Conservation (phyloP, 1,284 basidiomycete species). For the Puccinia horiana region DNA sequence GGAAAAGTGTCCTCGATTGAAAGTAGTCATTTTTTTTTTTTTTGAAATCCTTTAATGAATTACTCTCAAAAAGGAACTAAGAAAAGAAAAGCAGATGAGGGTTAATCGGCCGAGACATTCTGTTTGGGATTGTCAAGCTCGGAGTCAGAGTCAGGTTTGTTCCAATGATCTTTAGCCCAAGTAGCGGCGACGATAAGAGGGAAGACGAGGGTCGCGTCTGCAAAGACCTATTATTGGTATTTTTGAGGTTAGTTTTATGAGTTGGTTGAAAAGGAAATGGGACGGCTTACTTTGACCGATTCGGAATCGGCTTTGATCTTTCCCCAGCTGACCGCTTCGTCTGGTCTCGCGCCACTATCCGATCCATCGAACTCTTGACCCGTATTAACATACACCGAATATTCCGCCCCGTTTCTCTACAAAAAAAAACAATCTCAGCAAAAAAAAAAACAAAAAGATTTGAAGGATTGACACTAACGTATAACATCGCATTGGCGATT, state of each 20-base stretch:
- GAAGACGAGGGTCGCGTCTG: slow-evolving; percentile 59
- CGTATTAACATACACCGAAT: slow-evolving; percentile 59
- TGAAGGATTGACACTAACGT: slow-evolving; percentile 49
- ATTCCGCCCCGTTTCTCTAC: slow-evolving; percentile 58
- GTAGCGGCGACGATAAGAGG: slow-evolving; percentile 58
- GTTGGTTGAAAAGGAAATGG: no score
- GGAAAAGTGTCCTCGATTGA: no score
- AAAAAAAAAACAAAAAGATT: neutral
- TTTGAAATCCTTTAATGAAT: no score
- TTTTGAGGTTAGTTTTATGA: no score
- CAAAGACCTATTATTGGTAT: no score
- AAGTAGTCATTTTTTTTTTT: no score
- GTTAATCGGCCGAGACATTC: no score
- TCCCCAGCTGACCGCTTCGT: slow-evolving; percentile 59
- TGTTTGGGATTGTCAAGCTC: neutral
- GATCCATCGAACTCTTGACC: slow-evolving; percentile 59
- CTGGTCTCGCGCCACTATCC: slow-evolving; percentile 58
- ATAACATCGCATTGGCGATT: slow-evolving; percentile 59
- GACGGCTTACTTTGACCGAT: slow-evolving; percentile 53
- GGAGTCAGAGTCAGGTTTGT: neutral
- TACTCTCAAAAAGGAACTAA: no score
- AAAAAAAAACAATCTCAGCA: neutral
- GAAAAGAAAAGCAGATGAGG: no score
- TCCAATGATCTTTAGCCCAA: slow-evolving; percentile 51
- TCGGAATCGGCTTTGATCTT: slow-evolving; percentile 58